These are phyloP conservation scores for Pestalotiopsis sp. DNA, from an alignment of 2,329 filamentous ascomycete species.

Conservation along the genomic window DNA sequence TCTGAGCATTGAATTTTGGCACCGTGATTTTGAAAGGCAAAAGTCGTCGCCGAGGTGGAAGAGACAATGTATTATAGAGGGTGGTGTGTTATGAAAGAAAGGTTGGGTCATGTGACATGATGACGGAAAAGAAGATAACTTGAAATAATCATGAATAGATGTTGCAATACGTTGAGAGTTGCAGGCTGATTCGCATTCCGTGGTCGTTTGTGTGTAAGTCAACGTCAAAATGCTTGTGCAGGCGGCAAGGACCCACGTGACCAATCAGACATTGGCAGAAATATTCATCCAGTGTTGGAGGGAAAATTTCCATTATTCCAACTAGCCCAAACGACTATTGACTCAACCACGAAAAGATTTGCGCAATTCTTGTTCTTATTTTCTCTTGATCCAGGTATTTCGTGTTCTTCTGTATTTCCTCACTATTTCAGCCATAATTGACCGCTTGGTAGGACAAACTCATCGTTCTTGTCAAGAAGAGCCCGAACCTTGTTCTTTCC, in stretches of 20 bases:
- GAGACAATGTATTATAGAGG: too few species aligned
- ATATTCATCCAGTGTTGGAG: neutral
- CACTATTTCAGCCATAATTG: neutral
- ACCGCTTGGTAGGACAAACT: neutral
- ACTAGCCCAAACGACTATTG: neutral
- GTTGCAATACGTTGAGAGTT: too few species aligned
- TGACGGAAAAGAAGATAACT: too few species aligned
- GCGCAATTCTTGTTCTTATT: neutral
- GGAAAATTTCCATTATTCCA: neutral
- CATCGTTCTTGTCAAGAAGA: neutral
- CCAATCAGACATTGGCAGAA: conserved; percentile 3
- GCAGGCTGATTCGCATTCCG: neutral
- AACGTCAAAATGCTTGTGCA: neutral
- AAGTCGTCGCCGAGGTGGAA: too few species aligned
- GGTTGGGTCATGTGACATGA: too few species aligned
- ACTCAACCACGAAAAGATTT: neutral
- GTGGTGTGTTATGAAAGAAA: too few species aligned
- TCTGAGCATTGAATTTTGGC: neutral
- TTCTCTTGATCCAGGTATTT: neutral
- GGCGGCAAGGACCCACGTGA: conserved; percentile 1
- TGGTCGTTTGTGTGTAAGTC: neutral
- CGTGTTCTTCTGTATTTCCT: neutral
- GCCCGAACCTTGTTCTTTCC: neutral
- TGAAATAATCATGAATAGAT: too few species aligned
- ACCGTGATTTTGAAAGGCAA: too few species aligned